These are phyloP conservation scores for Blumeriella jaapii DNA, from an alignment of 2,329 filamentous ascomycete genomes.

Conservation along the genomic window DNA sequence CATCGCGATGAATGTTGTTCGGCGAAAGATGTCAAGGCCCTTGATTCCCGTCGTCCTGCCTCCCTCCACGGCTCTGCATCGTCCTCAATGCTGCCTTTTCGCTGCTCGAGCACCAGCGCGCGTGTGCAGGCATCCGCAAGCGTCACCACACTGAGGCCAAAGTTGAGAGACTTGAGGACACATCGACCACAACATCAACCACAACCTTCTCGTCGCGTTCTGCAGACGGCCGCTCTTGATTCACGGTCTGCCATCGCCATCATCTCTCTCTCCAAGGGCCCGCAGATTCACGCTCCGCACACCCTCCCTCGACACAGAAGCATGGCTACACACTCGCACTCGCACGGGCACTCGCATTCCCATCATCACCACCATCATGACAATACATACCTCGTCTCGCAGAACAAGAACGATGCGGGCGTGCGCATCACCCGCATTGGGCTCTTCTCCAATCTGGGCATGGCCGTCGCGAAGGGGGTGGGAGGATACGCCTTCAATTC, in stretches of 20 bases:
- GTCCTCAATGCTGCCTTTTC: slow-evolving; percentile 16
- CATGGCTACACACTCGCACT: slow-evolving; percentile 25
- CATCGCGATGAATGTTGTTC: too few relatives aligned
- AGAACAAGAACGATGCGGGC: slow-evolving; percentile 81
- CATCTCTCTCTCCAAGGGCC: too few relatives aligned
- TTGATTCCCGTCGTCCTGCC: too few relatives aligned
- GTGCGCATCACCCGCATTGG: slow-evolving; percentile 89
- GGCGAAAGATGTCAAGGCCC: too few relatives aligned
- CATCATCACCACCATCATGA: slow-evolving; percentile 75
- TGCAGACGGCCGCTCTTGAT: slow-evolving; percentile 23
- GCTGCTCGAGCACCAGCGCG: slow-evolving; percentile 16
- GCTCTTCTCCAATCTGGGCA: slow-evolving; percentile 78
- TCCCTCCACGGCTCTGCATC: not conserved
- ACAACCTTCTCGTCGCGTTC: too few relatives aligned
- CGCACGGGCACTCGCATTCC: slow-evolving; percentile 44
- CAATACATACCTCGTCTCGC: slow-evolving; percentile 69
- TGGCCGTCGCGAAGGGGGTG: slow-evolving; percentile 87
- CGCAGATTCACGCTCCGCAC: too few relatives aligned
- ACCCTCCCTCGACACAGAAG: slow-evolving; percentile 6
- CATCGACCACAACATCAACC: slow-evolving; percentile 23
- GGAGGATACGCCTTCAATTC: slow-evolving; percentile 94
- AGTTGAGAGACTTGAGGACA: slow-evolving; percentile 26
- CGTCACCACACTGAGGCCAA: slow-evolving; percentile 20
- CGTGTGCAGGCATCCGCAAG: slow-evolving; percentile 22
- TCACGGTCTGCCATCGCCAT: slow-evolving; percentile 10